phyloP scores from a whole-genome alignment of 106 monocot species.

The Allium fistulosum region DNA sequence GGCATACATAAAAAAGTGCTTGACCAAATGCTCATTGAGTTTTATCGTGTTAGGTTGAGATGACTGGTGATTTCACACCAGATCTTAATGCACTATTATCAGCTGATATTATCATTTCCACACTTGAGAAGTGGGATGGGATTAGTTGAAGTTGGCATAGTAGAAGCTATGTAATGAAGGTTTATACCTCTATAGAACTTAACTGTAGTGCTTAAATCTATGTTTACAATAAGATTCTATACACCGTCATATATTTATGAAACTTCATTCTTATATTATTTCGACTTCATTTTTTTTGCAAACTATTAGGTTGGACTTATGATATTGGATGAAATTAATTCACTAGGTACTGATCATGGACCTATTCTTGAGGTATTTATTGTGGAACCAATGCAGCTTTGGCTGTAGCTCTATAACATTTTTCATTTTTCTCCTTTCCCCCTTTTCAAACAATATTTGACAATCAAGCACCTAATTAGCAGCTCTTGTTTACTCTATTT shows the following conservation, averaged over 20 bases:
- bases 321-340: conserved; percentile 95
- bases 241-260: background rate
- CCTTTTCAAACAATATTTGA: too few relatives aligned
- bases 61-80: conserved; percentile 95
- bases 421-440: too few relatives aligned
- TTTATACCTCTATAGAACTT: conserved; percentile 1
- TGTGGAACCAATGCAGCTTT: too few relatives aligned
- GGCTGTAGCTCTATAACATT: too few relatives aligned
- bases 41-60: conserved; percentile 76
- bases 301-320: conserved; percentile 76
- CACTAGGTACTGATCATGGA: conserved; percentile 87
- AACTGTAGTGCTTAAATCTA: too few relatives aligned
- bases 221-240: too few relatives aligned
- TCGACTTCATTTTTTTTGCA: conserved; percentile 5
- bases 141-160: conserved; percentile 85
- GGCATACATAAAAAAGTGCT: background rate
- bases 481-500: too few relatives aligned
- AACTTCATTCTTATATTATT: background rate
- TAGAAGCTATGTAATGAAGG: conserved; percentile 87
- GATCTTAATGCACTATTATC: conserved; percentile 69
- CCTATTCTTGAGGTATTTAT: conserved; percentile 87
- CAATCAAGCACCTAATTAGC: too few relatives aligned
- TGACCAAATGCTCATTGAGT: too few relatives aligned
- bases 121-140: conserved; percentile 99
- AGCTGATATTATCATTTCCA: conserved; percentile 91